A percentile compares a stretch with the other conserved stretches of the same genome.
phyloP scores from a whole-genome alignment of 768 basidiomycete species.

The Tricholoma bakamatsutake region DNA sequence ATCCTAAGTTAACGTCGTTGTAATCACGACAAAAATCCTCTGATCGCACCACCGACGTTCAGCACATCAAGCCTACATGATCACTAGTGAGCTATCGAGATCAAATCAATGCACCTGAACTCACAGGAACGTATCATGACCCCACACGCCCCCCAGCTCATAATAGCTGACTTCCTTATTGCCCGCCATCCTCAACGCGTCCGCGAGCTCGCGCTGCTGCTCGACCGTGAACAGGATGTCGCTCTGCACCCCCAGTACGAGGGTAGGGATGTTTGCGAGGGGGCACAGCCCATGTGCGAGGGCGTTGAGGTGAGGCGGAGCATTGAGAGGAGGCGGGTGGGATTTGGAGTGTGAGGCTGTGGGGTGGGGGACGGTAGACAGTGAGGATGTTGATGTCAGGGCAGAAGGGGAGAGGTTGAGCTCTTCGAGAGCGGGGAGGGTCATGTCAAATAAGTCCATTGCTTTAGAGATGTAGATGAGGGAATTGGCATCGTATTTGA shows the following conservation, averaged over 20 bases:
- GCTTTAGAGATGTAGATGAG: constrained; percentile 98
- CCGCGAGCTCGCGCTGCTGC: constrained; percentile 92
- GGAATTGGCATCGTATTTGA: constrained; percentile 99
- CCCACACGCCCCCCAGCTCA: constrained; percentile 99
- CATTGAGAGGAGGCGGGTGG: constrained; percentile 66
- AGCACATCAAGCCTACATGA: constrained; percentile 66
- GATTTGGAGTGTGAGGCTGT: constrained; percentile 56
- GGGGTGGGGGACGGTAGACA: constrained; percentile 21
- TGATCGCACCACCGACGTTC: constrained; percentile 87
- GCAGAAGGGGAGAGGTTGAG: constrained; percentile 47
- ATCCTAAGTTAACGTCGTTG: not conserved
- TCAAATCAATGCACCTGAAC: constrained; percentile 20
- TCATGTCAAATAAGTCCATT: constrained; percentile 99
- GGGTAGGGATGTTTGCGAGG: constrained; percentile 67
- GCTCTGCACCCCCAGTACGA: constrained; percentile 92
- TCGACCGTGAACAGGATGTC: constrained; percentile 97
- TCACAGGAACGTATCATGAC: constrained; percentile 95
- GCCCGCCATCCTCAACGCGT: constrained; percentile 86
- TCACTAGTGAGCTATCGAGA: not conserved
- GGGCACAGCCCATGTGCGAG: constrained; percentile 77
- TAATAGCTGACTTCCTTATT: constrained; percentile 91
- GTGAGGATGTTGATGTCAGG: constrained; percentile 20
- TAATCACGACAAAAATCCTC: constrained; percentile 73
- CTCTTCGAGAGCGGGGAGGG: constrained; percentile 62
- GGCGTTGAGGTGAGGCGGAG: constrained; percentile 67